These are phyloP conservation scores for Trichoderma koningiopsis DNA, from an alignment of 2,329 filamentous ascomycete genomes.

Conservation along the genomic window DNA sequence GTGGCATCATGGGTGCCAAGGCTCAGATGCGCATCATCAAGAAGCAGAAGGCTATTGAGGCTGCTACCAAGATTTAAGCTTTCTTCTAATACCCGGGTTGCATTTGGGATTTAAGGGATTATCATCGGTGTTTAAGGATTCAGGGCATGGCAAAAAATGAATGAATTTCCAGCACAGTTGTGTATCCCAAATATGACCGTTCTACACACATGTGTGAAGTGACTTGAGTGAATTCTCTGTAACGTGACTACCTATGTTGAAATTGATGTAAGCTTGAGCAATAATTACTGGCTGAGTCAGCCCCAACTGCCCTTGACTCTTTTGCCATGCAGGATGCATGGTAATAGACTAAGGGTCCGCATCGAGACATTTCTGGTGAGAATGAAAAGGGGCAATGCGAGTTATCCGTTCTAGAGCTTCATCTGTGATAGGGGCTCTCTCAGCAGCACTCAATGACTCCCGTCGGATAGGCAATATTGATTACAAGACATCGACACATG, in stretches of 20 bases:
- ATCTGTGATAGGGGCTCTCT: not conserved
- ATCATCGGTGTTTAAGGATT: constrained; percentile 47
- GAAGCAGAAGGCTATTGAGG: constrained; percentile 92
- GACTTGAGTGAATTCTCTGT: constrained; percentile 8
- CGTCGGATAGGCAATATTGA: constrained; percentile 4
- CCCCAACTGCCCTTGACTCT: not conserved
- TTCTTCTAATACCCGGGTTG: constrained; percentile 44
- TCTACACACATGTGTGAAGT: constrained; percentile 7
- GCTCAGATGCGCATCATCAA: constrained; percentile 76
- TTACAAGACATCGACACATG: not conserved
- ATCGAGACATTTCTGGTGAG: not conserved
- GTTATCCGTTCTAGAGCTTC: not conserved
- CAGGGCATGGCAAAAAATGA: constrained; percentile 47
- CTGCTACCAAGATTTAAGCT: constrained; percentile 93
- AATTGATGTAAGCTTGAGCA: not conserved
- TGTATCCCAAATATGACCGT: constrained; percentile 25
- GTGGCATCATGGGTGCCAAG: constrained; percentile 99
- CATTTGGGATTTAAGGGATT: constrained; percentile 42
- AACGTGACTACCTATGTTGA: not conserved
- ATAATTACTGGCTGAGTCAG: not conserved
- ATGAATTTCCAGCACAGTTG: constrained; percentile 43
- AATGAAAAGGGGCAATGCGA: not conserved
- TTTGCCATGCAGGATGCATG: not conserved
- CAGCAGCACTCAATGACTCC: not conserved
- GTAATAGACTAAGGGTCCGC: not conserved